These are phyloP conservation scores for Anisodus acutangulus DNA, from an alignment of 257 asterid species.

Conservation along the genomic window DNA sequence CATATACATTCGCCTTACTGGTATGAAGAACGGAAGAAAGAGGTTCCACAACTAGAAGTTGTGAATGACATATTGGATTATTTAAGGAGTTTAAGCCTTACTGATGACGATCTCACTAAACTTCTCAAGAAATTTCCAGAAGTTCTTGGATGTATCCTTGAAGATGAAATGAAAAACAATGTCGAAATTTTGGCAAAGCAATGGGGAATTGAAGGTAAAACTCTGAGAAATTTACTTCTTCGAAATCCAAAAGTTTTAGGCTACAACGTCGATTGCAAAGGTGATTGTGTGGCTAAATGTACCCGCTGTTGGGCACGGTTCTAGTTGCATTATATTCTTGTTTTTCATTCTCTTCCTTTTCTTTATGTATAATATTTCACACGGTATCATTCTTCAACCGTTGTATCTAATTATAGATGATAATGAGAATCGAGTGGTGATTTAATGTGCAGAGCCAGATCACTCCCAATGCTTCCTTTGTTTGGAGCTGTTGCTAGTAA, in stretches of 20 bases:
- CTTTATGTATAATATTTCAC: neutral
- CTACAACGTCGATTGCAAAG: conserved; percentile 86
- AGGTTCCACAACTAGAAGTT: conserved; percentile 61
- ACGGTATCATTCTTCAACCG: neutral
- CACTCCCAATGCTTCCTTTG: neutral
- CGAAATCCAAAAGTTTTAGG: conserved; percentile 89
- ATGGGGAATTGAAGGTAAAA: conserved; percentile 92
- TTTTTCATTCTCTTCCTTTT: neutral
- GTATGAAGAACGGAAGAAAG: conserved; percentile 86
- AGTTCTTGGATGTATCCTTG: conserved; percentile 88
- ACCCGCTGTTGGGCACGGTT: conserved; percentile 97
- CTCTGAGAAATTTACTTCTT: conserved; percentile 70
- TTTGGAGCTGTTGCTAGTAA: neutral
- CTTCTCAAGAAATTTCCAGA: conserved; percentile 88
- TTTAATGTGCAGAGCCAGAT: neutral
- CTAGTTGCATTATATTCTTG: conserved; percentile 36
- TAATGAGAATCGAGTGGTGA: neutral
- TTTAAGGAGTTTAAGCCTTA: conserved; percentile 74
- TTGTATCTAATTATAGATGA: neutral
- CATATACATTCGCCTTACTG: conserved; percentile 83
- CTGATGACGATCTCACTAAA: conserved; percentile 68
- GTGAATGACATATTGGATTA: conserved; percentile 58
- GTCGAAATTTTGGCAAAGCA: conserved; percentile 64
- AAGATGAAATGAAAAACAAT: conserved; percentile 70
- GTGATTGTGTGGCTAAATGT: conserved; percentile 91